These are phyloP conservation scores for Coemansia asiatica DNA, from an alignment of 192 early-diverging fungal species.

Conservation along the genomic window DNA sequence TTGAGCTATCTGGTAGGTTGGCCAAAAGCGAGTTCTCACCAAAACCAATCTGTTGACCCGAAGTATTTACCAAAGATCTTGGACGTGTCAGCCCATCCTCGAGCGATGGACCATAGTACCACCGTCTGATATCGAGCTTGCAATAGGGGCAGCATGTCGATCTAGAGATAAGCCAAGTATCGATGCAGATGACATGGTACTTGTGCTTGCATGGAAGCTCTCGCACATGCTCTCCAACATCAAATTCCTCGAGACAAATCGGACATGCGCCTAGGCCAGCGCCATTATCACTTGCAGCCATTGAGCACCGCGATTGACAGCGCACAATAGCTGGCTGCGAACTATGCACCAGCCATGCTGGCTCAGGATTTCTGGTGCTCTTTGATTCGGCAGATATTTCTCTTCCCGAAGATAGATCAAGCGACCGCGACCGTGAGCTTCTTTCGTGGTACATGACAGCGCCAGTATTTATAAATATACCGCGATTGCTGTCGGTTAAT, in stretches of 20 bases:
- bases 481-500: not conserved
- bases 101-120: slow-evolving; percentile 45
- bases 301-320: slow-evolving; percentile 16
- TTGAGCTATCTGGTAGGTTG: not conserved
- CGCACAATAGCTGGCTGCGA: slow-evolving; percentile 45
- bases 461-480: not conserved
- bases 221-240: slow-evolving; percentile 62
- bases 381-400: not conserved
- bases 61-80: slow-evolving; percentile 4
- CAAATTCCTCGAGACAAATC: slow-evolving; percentile 71
- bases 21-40: not conserved
- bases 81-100: slow-evolving; percentile 17
- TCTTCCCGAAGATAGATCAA: slow-evolving; percentile 13
- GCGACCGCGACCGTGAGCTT: slow-evolving; percentile 28
- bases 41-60: slow-evolving; percentile 15
- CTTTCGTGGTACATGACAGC: slow-evolving; percentile 24
- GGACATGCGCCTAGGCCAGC: slow-evolving; percentile 58
- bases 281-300: slow-evolving; percentile 14
- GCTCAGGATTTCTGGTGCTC: not conserved
- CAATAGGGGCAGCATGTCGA: slow-evolving; percentile 57
- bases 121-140: slow-evolving; percentile 53
- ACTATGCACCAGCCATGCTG: slow-evolving; percentile 16
- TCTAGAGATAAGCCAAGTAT: slow-evolving; percentile 59
- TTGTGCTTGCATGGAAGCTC: slow-evolving; percentile 65
- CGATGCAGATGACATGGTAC: slow-evolving; percentile 70